Evolutionary conservation across 768 basidiomycete genomes (phyloP).

Genomic region (Trametes gibbosa): DNA sequence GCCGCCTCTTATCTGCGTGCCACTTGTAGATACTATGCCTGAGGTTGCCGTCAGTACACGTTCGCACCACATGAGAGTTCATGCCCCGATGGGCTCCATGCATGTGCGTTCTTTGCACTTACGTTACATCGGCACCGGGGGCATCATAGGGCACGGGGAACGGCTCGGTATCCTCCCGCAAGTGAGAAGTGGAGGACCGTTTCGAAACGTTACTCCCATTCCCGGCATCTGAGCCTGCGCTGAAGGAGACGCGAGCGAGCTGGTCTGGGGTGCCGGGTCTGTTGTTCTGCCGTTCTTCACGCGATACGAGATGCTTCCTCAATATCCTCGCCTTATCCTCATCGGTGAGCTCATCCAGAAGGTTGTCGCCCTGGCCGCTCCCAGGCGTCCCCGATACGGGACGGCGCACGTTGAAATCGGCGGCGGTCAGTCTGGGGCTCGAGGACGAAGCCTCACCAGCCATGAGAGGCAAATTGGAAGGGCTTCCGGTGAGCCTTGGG

Average conservation of each 20-base stretch:
- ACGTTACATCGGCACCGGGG: constrained; percentile 91
- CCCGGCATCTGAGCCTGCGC: constrained; percentile 31
- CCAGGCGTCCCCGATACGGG: constrained; percentile 28
- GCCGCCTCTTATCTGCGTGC: constrained; percentile 71
- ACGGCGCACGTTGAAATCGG: constrained; percentile 40
- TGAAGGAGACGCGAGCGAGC: constrained; percentile 23
- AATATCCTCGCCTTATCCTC: constrained; percentile 85
- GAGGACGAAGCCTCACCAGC: constrained; percentile 19
- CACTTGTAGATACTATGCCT: constrained; percentile 96
- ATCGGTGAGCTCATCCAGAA: constrained; percentile 64
- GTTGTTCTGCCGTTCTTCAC: constrained; percentile 51
- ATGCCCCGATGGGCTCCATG: background rate
- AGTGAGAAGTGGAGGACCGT: constrained; percentile 28
- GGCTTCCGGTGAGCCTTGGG: constrained; percentile 21
- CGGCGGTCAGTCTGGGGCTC: constrained; percentile 26
- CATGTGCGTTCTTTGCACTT: constrained; percentile 36
- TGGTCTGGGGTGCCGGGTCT: constrained; percentile 21
- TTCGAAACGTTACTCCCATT: constrained; percentile 29
- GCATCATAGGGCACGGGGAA: constrained; percentile 91
- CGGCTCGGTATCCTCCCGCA: constrained; percentile 54
- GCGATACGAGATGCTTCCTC: constrained; percentile 74
- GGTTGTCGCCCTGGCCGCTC: constrained; percentile 32
- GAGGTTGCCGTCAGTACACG: background rate
- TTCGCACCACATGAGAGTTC: constrained; percentile 18
- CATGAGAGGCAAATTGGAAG: constrained; percentile 15